Evolutionary conservation across 2,329 filamentous ascomycete genomes (phyloP), one percentile per base, ranked within the genome.

Genomic region (Geosmithia putterillii): DNA sequence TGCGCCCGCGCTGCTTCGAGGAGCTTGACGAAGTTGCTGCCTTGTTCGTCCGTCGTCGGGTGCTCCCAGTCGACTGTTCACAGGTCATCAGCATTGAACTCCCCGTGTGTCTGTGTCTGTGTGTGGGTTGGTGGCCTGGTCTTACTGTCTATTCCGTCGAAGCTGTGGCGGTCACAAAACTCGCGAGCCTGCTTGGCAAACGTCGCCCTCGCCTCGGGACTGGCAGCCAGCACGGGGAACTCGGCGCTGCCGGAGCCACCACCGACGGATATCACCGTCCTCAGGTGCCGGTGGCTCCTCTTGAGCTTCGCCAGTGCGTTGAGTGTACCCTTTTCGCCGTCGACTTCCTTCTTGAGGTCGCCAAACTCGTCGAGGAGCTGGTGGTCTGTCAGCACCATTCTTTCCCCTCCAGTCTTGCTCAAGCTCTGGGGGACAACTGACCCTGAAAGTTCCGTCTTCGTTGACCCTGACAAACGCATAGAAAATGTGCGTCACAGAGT

Each of bases 41-140:
- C 79, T 48, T 79, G 63, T 10, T 68, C 61, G 0, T 62, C 50
- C 46, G 72, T 65, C 5, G 68, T 61, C 1, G 79, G 79, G 45
- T 83, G 76, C 51, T 84, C 80, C 80, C 80, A 83, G 56, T 83
- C 79, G 50, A 83, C 76, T 81, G 35, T 3, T 9, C 36, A 23
- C 35, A 34, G 17, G n/a, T n/a, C n/a, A n/a, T n/a, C n/a, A n/a
- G n/a, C n/a, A n/a, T 10, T 14, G 18, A 19, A 5, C 14, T n/a
- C 9, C 9, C 28, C 9, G 28, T n/a, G n/a, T 9, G 9, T 34
- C 28, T 34, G 9, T 9, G n/a, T 34, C 28, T 34, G 9, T 34
- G n/a, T 12, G 15, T 5, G 36, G n/a, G n/a, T n/a, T n/a, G n/a
- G n/a, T n/a, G n/a, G n/a, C n/a, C n/a, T n/a, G n/a, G 19, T 23